phyloP scores from a whole-genome alignment of 345 rosid species.

The Brassica juncea region DNA sequence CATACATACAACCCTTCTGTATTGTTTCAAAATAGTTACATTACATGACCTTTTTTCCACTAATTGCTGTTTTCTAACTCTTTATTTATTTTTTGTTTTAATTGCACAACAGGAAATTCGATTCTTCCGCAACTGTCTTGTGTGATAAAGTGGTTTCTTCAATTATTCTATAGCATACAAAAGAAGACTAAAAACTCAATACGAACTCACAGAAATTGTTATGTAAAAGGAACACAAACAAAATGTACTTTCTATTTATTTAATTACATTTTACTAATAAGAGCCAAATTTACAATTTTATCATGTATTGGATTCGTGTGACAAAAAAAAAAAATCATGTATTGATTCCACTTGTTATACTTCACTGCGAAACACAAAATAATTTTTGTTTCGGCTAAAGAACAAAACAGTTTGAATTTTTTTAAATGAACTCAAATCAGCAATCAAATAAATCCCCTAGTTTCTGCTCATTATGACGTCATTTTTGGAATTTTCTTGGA shows the following conservation, averaged over 20 bases:
- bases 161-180: slow-evolving; percentile 26
- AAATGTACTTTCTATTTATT: background rate
- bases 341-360: too few relatives aligned
- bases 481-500: background rate
- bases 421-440: background rate
- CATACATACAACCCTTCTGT: background rate
- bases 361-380: too few relatives aligned
- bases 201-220: slow-evolving; percentile 7
- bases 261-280: slow-evolving; percentile 5
- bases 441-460: background rate
- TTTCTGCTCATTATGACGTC: background rate
- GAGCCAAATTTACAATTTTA: background rate
- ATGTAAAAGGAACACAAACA: slow-evolving; percentile 1
- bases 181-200: slow-evolving; percentile 4
- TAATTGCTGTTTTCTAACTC: background rate
- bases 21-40: slow-evolving; percentile 2
- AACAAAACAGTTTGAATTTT: background rate
- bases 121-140: slow-evolving; percentile 83
- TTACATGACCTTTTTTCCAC: background rate
- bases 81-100: background rate
- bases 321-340: too few relatives aligned
- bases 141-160: slow-evolving; percentile 35
- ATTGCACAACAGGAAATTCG: slow-evolving; percentile 69
- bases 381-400: background rate
- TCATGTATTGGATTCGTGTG: background rate